Evolutionary conservation across 2,329 filamentous ascomycete species (phyloP).

Genomic region (Arachnomyces sp.): DNA sequence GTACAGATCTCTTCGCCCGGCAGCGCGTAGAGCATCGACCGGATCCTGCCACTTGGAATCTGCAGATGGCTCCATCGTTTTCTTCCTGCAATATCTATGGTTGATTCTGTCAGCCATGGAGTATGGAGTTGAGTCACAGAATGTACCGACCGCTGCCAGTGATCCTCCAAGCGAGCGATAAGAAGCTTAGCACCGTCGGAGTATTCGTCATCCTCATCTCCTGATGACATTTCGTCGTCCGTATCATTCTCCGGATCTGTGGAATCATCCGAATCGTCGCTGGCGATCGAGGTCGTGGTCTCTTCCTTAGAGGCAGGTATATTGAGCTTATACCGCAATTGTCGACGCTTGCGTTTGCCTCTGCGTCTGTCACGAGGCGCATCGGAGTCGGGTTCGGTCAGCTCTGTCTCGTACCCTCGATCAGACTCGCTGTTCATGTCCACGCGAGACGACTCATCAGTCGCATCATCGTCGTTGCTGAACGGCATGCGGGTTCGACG

Average conservation of each 20-base stretch:
- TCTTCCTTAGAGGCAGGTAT: background rate
- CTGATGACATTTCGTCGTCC: conserved; percentile 1
- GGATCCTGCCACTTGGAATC: conserved; percentile 13
- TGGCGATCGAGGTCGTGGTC: background rate
- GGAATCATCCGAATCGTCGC: background rate
- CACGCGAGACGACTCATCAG: background rate
- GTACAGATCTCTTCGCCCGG: conserved; percentile 15
- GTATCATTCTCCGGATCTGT: background rate
- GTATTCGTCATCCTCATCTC: conserved; percentile 3
- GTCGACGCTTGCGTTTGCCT: conserved; percentile 3
- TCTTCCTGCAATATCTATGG: conserved; percentile 16
- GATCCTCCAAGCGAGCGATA: background rate
- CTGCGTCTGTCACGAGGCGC: background rate
- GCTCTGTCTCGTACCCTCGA: conserved; percentile 1
- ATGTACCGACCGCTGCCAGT: background rate
- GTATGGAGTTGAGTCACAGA: conserved; percentile 1
- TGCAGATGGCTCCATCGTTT: conserved; percentile 12
- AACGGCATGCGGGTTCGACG: background rate
- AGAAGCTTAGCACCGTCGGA: background rate
- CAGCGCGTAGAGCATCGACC: conserved; percentile 12
- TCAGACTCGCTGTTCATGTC: background rate
- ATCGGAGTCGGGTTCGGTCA: conserved; percentile 1
- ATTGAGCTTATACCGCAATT: conserved; percentile 1
- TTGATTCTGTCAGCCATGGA: conserved; percentile 2
- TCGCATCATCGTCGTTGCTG: background rate